Conservation (phyloP, 108 stramenopile species). For the Poteriospumella lacustris region DNA sequence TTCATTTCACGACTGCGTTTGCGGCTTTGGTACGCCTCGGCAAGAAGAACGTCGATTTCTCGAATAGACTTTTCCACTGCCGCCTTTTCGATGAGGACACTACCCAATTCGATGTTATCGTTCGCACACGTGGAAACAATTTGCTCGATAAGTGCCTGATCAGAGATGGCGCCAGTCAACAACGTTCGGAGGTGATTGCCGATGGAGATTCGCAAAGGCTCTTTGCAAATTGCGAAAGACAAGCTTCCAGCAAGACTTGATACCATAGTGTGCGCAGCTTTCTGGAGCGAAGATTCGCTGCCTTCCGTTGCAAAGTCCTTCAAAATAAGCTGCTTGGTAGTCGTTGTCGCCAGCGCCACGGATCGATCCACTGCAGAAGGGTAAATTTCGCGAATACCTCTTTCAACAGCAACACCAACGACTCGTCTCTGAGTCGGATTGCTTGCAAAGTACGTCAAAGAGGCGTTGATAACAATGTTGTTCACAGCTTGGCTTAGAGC, state of each 20-base stretch:
- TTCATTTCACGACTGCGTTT: slow-evolving; percentile 66
- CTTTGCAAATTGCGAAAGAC: slow-evolving; percentile 91
- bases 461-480: slow-evolving; percentile 59
- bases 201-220: slow-evolving; percentile 84
- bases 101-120: slow-evolving; percentile 93
- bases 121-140: slow-evolving; percentile 83
- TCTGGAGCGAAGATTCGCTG: slow-evolving; percentile 86
- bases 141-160: slow-evolving; percentile 68
- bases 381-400: slow-evolving; percentile 96
- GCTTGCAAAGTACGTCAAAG: slow-evolving; percentile 7
- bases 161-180: slow-evolving; percentile 39
- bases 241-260: slow-evolving; percentile 92
- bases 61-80: slow-evolving; percentile 94
- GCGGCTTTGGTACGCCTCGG: slow-evolving; percentile 60
- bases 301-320: slow-evolving; percentile 98
- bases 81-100: slow-evolving; percentile 97
- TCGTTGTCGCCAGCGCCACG: slow-evolving; percentile 96
- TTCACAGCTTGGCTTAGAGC: slow-evolving; percentile 72
- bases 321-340: slow-evolving; percentile 90
- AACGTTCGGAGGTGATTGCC: slow-evolving; percentile 87
- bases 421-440: slow-evolving; percentile 55
- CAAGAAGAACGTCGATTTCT: slow-evolving; percentile 84
- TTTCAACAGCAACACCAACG: slow-evolving; percentile 88
- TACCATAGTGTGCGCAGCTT: slow-evolving; percentile 95
- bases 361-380: slow-evolving; percentile 94